Evolutionary conservation across 2,329 filamentous ascomycete genomes (phyloP), one percentile per base, ranked within the genome.

Genomic region (Aspergillus sp.): DNA sequence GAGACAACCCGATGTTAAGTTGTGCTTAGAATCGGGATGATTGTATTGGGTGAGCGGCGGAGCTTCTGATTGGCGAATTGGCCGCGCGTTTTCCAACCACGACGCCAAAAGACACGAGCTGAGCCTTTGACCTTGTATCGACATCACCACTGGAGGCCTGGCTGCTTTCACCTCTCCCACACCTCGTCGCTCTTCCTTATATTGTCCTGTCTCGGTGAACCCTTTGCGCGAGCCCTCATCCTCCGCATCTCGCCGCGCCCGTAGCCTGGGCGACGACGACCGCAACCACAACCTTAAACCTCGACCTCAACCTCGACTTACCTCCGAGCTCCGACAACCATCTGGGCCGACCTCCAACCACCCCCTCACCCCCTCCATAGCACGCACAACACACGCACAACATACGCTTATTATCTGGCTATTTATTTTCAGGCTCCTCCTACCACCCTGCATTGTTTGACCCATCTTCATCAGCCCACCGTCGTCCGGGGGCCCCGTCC

Each of bases 401-500:
- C n/a, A n/a, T n/a, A n/a, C n/a, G n/a, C n/a, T n/a, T n/a, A n/a
- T n/a, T 32, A 15, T 47, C 43, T 11, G 13, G 9, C 8, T 42
- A 2, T 26, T 13, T 15, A 18, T 30, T 11, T 32, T n/a, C 15
- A n/a, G 18, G 38, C 22, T 30, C 12, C n/a, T 41, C 8, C 15
- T 36, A 32, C 45, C 30, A 18, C 11, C 24, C 41, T 20, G 24
- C n/a, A 17, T 13, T 20, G 41, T 20, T 39, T 30, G 55, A 36
- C 42, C 48, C 12, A 36, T 17, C 38, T 30, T 36, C 47, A 18
- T n/a, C 26, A 54, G 45, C 54, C 45, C 41, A 18, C 45, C 22
- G 30, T 44, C 44, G 18, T 30, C 36, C 47, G 44, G 55, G 55
- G 55, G 68, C 67, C 68, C 60, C 62, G 61, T 64, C 63, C 59